Conservation (phyloP, 1,139 yeast species). For the Taphrina betulina region DNA sequence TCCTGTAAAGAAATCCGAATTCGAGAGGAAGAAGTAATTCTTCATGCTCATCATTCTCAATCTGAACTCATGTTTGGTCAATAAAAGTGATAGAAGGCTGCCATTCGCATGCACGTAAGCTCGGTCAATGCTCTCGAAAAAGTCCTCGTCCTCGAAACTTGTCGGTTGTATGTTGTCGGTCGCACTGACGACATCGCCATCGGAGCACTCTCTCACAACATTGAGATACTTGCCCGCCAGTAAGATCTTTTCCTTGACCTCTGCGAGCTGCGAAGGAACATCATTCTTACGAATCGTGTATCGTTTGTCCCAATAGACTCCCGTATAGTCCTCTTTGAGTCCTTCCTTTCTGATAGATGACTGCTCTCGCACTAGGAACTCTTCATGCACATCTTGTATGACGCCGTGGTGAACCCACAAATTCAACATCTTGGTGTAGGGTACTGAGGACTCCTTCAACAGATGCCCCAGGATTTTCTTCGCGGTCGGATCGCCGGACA, state of each 20-base stretch:
- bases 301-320: slow-evolving; percentile 84
- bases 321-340: slow-evolving; percentile 53
- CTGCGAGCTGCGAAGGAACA: slow-evolving; percentile 62
- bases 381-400: slow-evolving; percentile 76
- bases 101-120: slow-evolving; percentile 71
- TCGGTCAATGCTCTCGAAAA: slow-evolving; percentile 53
- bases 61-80: slow-evolving; percentile 60
- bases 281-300: slow-evolving; percentile 76
- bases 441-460: slow-evolving; percentile 59
- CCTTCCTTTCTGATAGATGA: slow-evolving; percentile 48
- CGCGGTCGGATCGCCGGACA: slow-evolving; percentile 67
- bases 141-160: slow-evolving; percentile 32
- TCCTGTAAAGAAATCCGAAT: slow-evolving; percentile 52
- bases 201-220: slow-evolving; percentile 63
- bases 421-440: slow-evolving; percentile 68
- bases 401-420: slow-evolving; percentile 76
- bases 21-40: slow-evolving; percentile 59
- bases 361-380: slow-evolving; percentile 64
- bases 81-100: slow-evolving; percentile 57
- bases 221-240: slow-evolving; percentile 83
- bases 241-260: slow-evolving; percentile 60
- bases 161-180: slow-evolving; percentile 39
- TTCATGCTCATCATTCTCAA: slow-evolving; percentile 45
- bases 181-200: slow-evolving; percentile 41
- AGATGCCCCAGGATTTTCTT: slow-evolving; percentile 54